Conservation (phyloP, 2,329 filamentous ascomycete species). For the Botrytis fragariae region DNA sequence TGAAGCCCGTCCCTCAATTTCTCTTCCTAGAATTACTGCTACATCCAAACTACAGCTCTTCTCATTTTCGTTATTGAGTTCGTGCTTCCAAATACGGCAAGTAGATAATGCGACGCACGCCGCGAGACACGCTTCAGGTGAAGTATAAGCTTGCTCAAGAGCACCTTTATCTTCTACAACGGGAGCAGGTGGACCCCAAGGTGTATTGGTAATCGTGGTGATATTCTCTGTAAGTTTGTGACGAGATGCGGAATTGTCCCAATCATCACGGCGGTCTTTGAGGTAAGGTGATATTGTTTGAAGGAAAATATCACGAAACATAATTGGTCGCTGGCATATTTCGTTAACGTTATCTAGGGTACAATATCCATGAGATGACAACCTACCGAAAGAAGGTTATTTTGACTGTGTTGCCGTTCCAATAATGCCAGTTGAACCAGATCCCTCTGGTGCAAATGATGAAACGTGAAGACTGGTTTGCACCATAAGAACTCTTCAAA, state of each 20-base stretch:
- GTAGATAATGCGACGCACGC: conserved; percentile 1
- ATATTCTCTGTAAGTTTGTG: background rate
- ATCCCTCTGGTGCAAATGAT: conserved; percentile 24
- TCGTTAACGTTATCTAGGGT: background rate
- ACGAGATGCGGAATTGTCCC: conserved; percentile 22
- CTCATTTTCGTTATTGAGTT: background rate
- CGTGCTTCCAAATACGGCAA: conserved; percentile 18
- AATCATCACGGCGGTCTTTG: background rate
- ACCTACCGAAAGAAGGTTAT: background rate
- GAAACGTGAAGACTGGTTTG: conserved; percentile 21
- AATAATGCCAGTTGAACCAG: conserved; percentile 9
- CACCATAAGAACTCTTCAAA: conserved; percentile 22
- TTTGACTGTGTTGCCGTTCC: conserved; percentile 4
- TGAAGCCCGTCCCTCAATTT: background rate
- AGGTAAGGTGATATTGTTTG: conserved; percentile 4
- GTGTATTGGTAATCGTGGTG: background rate
- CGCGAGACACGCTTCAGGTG: conserved; percentile 10
- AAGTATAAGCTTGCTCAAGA: background rate
- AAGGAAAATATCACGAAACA: conserved; percentile 8
- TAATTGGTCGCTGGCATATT: background rate
- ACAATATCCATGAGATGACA: background rate
- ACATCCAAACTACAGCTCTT: conserved; percentile 3
- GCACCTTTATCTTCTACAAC: background rate
- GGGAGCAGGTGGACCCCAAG: background rate
- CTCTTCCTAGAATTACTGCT: conserved; percentile 8